A percentile compares a stretch with the other conserved stretches of the same genome.
Evolutionary conservation across 176 grass and related monocot genomes (phyloP).

Genomic region (Zea mays): Zm-B73-REFERENCE-NAM-5.0 NC_050096.1:226425501-226426000

Average conservation of each 20-base stretch:
- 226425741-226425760: neutral
- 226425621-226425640: neutral
- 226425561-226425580: neutral
- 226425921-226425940: neutral
- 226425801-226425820: neutral
- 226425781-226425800: neutral
- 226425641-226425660: neutral
- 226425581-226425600: neutral
- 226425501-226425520: neutral
- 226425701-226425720: neutral
- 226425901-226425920: neutral
- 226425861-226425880: neutral
- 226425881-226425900: neutral
- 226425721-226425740: neutral
- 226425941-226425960: conserved; percentile 9
- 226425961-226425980: conserved; percentile 95
- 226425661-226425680: too few relatives aligned
- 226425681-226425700: neutral
- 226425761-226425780: neutral
- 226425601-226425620: neutral
- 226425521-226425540: neutral
- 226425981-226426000: conserved; percentile 78
- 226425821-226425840: neutral
- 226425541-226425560: neutral
- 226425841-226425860: neutral